Base-by-base conservation (phyloP, 768 basidiomycete species). In the Crassisporium funariophilum region DNA sequence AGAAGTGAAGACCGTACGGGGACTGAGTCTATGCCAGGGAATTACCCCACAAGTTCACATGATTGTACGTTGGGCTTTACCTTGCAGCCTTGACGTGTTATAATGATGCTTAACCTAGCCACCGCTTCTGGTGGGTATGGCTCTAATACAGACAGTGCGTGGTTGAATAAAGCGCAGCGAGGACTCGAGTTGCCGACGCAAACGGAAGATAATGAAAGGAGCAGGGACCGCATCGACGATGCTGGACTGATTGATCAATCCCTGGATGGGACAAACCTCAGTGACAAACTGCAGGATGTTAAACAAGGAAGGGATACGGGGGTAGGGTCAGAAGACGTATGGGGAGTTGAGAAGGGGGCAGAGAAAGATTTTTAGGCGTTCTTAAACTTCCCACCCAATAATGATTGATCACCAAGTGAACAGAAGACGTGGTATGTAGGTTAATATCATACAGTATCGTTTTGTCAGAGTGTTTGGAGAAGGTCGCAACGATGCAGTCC, bases 291-390 rank as follows among this genome's bases (percentile, higher is more conserved):
- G 19, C 41, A 46, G 35, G 56, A 57, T 35, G 56, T 52, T 5
- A 47, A 46, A 19, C 56, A 57, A 29, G 56, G 56, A 20, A 25
- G 38, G 31, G 56, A 57, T 39, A 24, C 27, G 10, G 22, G 22
- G 12, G 33, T 39, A 24, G 45, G 37, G 5, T 44, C 49, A 23
- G 53, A 58, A 34, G 46, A 53, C 15, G 47, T 41, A 36, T 58
- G 50, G 56, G 53, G 50, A 6, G 33, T 54, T 2, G 56, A 54
- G 16, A 52, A 58, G 34, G 56, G 52, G 5, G 52, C 56, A 0
- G 56, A 46, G n/a, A 58, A 58, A 36, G 56, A 58, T 27, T 49
- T 54, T 9, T 58, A n/a, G n/a, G n/a, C n/a, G n/a, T n/a, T n/a
- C n/a, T n/a, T n/a, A n/a, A n/a, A n/a, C n/a, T n/a, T n/a, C n/a